Evolutionary conservation across 495 filamentous ascomycete species (phyloP), one percentile per base, ranked within the genome.

Genomic region (Pseudomonodictys pantanalensis): DNA sequence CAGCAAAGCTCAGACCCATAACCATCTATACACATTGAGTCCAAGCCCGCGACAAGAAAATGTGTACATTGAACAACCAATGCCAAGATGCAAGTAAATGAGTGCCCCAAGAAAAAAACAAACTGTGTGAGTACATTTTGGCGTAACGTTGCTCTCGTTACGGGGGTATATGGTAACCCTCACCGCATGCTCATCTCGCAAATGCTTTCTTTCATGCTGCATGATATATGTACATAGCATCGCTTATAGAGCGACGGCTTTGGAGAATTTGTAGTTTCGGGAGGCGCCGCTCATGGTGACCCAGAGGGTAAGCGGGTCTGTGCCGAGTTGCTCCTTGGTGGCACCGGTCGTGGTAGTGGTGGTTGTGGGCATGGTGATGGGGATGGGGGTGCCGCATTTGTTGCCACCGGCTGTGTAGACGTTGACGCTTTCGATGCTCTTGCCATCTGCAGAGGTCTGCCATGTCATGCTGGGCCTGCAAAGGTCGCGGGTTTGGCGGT

Each of bases 271-370:
- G 62, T 83, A 79, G 0, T 75, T 78, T 1, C 80, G 75, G 0
- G 82, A 72, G 0, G 77, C 74, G 28, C 83, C 83, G 24, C 76
- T 70, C 47, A 86, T 70, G 33, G 72, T 69, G 12, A 78, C 78
- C 83, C 81, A 86, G 30, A 84, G 76, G 3, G 83, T 86, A 35
- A 79, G 65, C 12, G 83, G 82, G 64, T 86, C 83, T 30, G 53
- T 75, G 4, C 83, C 83, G 4, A 84, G 49, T 71, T 84, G 71
- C 67, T 86, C 83, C 23, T 75, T 77, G 2, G 72, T 75, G 45
- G 73, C 77, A 30, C 78, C 75, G 6, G 65, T 66, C 28, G 73
- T 73, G 20, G 73, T 76, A 41, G 63, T 26, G 24, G 62, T 52
- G 0, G 67, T 65, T 8, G 68, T 72, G 11, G 82, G 80, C 56